These are phyloP conservation scores for Wickerhamiella cacticola DNA, from an alignment of 805 yeast species.

Conservation along the genomic window DNA sequence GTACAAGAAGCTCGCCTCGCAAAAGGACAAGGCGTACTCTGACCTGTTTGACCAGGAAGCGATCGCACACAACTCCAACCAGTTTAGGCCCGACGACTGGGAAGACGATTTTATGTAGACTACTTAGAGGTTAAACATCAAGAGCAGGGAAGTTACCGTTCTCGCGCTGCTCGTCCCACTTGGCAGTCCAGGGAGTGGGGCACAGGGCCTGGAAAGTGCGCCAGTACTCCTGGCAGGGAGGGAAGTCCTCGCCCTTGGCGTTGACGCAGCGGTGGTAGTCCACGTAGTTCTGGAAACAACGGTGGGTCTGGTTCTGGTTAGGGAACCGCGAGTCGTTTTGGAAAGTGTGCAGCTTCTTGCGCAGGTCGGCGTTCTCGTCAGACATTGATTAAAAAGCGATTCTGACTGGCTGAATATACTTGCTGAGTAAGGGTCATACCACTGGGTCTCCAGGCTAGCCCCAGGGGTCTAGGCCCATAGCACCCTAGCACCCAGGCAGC, in stretches of 20 bases:
- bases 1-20: slow-evolving; percentile 25
- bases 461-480: no score
- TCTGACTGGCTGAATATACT: no score
- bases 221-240: slow-evolving; percentile 92
- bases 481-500: no score
- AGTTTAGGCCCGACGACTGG: slow-evolving; percentile 40
- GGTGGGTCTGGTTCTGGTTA: slow-evolving; percentile 92
- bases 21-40: slow-evolving; percentile 35
- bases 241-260: slow-evolving; percentile 96
- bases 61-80: slow-evolving; percentile 35
- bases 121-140: slow-evolving; percentile 18
- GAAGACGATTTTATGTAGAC: slow-evolving; percentile 46
- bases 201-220: slow-evolving; percentile 67
- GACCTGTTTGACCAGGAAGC: slow-evolving; percentile 40
- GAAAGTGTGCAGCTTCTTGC: slow-evolving; percentile 27
- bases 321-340: slow-evolving; percentile 93
- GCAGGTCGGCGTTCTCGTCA: slow-evolving; percentile 17
- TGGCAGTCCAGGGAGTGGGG: slow-evolving; percentile 31
- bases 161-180: slow-evolving; percentile 36
- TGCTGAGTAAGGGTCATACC: no score
- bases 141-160: slow-evolving; percentile 43
- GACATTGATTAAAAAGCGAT: slow-evolving; percentile 17
- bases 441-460: no score
- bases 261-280: slow-evolving; percentile 96
- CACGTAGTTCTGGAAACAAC: slow-evolving; percentile 95